Evolutionary conservation across 2,329 filamentous ascomycete species (phyloP).

Genomic region (Stemphylium beticola): DNA sequence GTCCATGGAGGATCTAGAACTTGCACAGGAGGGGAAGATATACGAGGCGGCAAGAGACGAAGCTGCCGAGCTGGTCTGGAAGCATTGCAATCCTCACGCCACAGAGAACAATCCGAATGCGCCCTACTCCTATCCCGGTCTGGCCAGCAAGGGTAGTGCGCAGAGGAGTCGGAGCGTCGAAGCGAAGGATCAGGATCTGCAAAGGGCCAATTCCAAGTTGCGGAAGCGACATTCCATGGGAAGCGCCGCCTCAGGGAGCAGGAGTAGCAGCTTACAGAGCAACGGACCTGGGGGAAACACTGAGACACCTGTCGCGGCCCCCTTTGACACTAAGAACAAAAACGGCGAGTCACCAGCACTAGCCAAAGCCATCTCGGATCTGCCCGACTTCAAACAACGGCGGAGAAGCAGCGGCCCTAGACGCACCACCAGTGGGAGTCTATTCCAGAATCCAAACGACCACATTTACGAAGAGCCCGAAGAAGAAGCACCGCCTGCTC

Average conservation of each 20-base stretch:
- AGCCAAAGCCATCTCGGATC: constrained; percentile 39
- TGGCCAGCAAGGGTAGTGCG: constrained; percentile 72
- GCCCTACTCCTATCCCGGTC: constrained; percentile 62
- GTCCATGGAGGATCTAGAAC: constrained; percentile 75
- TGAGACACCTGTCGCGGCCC: constrained; percentile 25
- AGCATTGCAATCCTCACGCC: constrained; percentile 72
- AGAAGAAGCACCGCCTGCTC: constrained; percentile 44
- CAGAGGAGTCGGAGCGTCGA: constrained; percentile 58
- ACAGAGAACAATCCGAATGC: constrained; percentile 63
- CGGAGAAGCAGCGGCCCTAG: constrained; percentile 70
- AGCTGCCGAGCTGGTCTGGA: constrained; percentile 79
- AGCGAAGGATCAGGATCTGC: constrained; percentile 38
- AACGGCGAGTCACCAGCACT: constrained; percentile 42
- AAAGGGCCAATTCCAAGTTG: constrained; percentile 41
- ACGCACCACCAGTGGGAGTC: constrained; percentile 72
- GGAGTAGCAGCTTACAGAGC: constrained; percentile 49
- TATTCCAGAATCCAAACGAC: constrained; percentile 73
- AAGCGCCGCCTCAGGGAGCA: constrained; percentile 37
- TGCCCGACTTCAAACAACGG: constrained; percentile 41
- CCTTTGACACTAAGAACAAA: constrained; percentile 23
- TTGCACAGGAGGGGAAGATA: constrained; percentile 68
- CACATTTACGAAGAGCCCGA: constrained; percentile 91
- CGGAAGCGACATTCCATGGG: constrained; percentile 48
- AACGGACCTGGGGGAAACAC: constrained; percentile 43
- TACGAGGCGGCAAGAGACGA: constrained; percentile 76